Base-by-base conservation (phyloP, 441 rosid species). In the Euphorbia schlechtendalii region DNA sequence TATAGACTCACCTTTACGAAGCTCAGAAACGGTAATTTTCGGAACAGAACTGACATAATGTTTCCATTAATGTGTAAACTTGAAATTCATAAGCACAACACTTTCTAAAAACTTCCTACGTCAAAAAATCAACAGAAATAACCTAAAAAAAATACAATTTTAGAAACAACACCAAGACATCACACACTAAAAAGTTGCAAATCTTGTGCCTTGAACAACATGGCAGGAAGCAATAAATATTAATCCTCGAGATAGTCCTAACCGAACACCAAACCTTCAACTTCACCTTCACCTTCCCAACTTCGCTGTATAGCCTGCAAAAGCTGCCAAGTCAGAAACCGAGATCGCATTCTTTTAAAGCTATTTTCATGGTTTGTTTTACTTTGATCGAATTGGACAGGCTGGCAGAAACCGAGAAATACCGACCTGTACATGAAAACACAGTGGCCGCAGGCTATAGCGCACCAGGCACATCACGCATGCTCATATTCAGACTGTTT, bases 401-500 rank as follows among this genome's bases (percentile, higher is more conserved):
- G 14, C 48, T 52, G 1, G 34, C 48, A 38, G 63, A 36, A 30
- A 53, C 63, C 4, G 15, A 60, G 36, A 66, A 48, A 1, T 76
- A n/a, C n/a, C n/a, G n/a, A 80, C 82, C 84, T 80, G 76, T 64
- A 65, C 67, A 68, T 63, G 72, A 78, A 27, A 27, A 54, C 49
- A 63, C 11, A 40, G 60, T 56, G 30, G 72, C 22, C 25, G 54
- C 25, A 56, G 43, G 64, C 63, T 75, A 82, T 52, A 27, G 52
- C 59, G 86, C 76, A 61, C 76, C 79, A 0, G 81, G 77, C n/a
- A 79, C 83, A 73, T 88, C 98, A 82, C 96, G 88, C 90, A 86
- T 88, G 76, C 92, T 95, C 68, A 92, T 86, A 69, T 89, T 92
- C 68, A 95, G 67, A 73, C 96, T 92, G 75, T 95, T 92, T 64